phyloP scores from a whole-genome alignment of 768 basidiomycete species.

The Mrakia gelida region DNA sequence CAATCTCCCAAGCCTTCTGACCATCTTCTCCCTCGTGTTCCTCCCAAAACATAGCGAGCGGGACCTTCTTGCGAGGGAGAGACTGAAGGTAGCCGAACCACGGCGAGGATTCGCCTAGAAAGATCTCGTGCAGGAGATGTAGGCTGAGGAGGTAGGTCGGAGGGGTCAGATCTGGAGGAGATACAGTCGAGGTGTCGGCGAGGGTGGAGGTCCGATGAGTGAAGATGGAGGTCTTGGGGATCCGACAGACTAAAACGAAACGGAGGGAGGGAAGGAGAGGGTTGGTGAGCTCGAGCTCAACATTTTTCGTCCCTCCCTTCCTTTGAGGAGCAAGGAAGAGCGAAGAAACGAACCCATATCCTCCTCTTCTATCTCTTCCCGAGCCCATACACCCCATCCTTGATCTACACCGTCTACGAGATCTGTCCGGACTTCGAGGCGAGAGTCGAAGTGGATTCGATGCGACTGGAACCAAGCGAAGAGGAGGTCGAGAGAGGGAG shows the following conservation, averaged over 20 bases:
- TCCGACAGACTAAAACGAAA: constrained; percentile 18
- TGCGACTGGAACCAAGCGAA: constrained; percentile 18
- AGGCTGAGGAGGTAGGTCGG: constrained; percentile 28
- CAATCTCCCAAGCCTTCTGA: constrained; percentile 37
- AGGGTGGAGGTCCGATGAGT: constrained; percentile 23
- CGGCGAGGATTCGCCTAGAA: background rate
- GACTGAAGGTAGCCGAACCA: constrained; percentile 46
- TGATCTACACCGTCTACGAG: background rate
- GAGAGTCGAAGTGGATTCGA: constrained; percentile 25
- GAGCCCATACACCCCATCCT: constrained; percentile 27
- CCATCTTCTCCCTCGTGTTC: constrained; percentile 38
- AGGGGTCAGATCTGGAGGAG: background rate
- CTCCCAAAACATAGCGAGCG: constrained; percentile 44
- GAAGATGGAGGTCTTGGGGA: constrained; percentile 23
- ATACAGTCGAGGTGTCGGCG: background rate
- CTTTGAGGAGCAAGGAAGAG: background rate
- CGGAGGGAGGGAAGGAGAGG: background rate
- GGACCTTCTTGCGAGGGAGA: constrained; percentile 40
- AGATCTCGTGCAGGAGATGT: constrained; percentile 28
- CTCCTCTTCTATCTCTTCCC: constrained; percentile 8
- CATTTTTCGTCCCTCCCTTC: background rate
- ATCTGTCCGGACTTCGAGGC: constrained; percentile 20
- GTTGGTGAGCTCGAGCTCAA: constrained; percentile 2
- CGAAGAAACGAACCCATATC: constrained; percentile 17
- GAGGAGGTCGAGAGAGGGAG: constrained; percentile 26